Evolutionary conservation across 2,329 filamentous ascomycete species (phyloP).

Genomic region (Monosporascus sp.): DNA sequence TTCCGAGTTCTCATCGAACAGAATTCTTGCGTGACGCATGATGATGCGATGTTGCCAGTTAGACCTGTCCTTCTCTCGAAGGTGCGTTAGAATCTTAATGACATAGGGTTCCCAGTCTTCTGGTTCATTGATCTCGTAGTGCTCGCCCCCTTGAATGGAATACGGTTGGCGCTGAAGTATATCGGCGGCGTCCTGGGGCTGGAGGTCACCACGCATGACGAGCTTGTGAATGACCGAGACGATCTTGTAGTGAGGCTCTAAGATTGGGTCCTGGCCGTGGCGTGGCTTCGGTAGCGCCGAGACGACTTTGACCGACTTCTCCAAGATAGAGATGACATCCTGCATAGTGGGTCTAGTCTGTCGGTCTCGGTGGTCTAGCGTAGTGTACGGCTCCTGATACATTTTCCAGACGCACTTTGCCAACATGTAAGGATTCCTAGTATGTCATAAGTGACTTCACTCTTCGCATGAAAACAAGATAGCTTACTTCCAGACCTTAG

Average conservation of each 20-base stretch:
- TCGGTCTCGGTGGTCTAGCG: constrained; percentile 38
- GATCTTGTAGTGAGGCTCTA: constrained; percentile 92
- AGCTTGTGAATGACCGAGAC: constrained; percentile 78
- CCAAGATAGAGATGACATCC: constrained; percentile 42
- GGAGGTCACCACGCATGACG: constrained; percentile 49
- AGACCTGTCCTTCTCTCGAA: constrained; percentile 74
- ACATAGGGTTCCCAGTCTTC: constrained; percentile 58
- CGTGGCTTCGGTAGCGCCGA: constrained; percentile 48
- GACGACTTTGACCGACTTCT: constrained; percentile 46
- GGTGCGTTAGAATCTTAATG: constrained; percentile 43
- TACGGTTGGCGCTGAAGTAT: constrained; percentile 53
- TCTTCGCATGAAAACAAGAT: not conserved
- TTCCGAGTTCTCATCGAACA: constrained; percentile 43
- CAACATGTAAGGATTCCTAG: constrained; percentile 53
- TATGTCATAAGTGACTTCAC: constrained; percentile 15
- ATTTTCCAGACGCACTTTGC: constrained; percentile 61
- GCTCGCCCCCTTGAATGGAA: constrained; percentile 42
- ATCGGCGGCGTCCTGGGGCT: constrained; percentile 42
- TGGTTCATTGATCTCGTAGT: constrained; percentile 45
- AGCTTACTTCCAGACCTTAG: constrained; percentile 52
- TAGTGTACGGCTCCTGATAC: constrained; percentile 44
- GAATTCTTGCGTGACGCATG: constrained; percentile 59
- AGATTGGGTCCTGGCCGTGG: constrained; percentile 64
- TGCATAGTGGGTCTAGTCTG: constrained; percentile 31
- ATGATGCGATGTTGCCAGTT: constrained; percentile 96